phyloP scores from a whole-genome alignment of 2,329 filamentous ascomycete genomes.

The Zymoseptoria crescenta region DNA sequence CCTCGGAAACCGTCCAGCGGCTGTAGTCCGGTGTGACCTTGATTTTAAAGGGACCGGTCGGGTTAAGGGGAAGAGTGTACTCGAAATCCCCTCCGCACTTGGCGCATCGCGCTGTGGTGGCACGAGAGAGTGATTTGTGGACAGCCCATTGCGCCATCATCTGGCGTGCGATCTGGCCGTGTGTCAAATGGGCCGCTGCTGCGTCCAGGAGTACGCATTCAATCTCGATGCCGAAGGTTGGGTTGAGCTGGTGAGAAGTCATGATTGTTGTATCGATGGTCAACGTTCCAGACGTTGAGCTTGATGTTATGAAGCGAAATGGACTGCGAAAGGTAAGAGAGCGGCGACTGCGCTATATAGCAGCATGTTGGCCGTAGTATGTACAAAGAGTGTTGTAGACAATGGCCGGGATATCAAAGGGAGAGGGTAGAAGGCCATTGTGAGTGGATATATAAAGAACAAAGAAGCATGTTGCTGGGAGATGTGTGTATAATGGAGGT shows the following conservation, averaged over 20 bases:
- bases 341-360: background rate
- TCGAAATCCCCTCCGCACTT: background rate
- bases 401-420: background rate
- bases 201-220: constrained; percentile 4
- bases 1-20: constrained; percentile 1
- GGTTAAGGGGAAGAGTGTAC: background rate
- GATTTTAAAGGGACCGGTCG: background rate
- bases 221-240: constrained; percentile 9
- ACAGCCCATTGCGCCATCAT: background rate
- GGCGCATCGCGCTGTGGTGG: background rate
- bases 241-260: background rate
- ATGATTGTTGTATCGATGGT: background rate
- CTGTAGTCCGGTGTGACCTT: background rate
- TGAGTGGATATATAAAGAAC: background rate
- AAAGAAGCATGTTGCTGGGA: background rate
- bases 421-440: background rate
- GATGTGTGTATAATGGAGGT: background rate
- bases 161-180: background rate
- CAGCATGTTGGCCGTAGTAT: background rate
- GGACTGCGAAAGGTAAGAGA: background rate
- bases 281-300: background rate
- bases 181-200: no score
- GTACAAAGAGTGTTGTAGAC: background rate
- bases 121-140: background rate
- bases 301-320: background rate